Conservation (phyloP, 192 early-diverging fungal genomes). For the Entomortierella chlamydospora region DNA sequence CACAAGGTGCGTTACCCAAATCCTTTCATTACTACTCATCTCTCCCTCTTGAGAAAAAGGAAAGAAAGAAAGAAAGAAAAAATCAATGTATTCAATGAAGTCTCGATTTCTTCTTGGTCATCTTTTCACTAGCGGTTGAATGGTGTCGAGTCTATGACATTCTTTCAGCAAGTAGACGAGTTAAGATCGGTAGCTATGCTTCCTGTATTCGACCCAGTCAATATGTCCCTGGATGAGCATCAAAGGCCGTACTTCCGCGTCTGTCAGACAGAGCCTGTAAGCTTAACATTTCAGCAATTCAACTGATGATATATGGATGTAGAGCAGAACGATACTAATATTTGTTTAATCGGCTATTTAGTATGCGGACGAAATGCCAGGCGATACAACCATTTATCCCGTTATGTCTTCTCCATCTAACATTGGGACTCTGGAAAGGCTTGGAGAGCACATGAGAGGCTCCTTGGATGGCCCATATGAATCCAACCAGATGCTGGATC, state of each 20-base stretch:
- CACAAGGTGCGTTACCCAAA: constrained; percentile 8
- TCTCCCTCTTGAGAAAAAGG: no score
- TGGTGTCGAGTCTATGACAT: constrained; percentile 2
- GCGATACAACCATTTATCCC: constrained; percentile 6
- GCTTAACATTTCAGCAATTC: background rate
- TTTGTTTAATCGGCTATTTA: constrained; percentile 8
- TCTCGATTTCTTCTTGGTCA: background rate
- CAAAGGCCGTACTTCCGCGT: constrained; percentile 34
- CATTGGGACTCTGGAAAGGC: constrained; percentile 12
- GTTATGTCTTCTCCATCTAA: constrained; percentile 9
- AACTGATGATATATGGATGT: background rate
- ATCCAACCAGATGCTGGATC: constrained; percentile 9
- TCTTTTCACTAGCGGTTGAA: background rate
- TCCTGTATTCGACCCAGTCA: constrained; percentile 34
- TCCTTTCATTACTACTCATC: background rate
- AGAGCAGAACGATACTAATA: background rate
- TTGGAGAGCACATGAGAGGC: constrained; percentile 4
- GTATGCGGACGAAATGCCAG: background rate
- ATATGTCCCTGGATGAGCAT: constrained; percentile 26
- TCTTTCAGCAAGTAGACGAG: constrained; percentile 25
- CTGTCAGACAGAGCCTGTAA: constrained; percentile 26
- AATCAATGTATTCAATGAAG: no score
- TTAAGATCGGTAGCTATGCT: constrained; percentile 26
- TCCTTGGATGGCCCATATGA: background rate
- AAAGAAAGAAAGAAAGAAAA: no score